Evolutionary conservation across 768 basidiomycete genomes (phyloP), one percentile per base, ranked within the genome.

Genomic region (Royoungia palumana): DNA sequence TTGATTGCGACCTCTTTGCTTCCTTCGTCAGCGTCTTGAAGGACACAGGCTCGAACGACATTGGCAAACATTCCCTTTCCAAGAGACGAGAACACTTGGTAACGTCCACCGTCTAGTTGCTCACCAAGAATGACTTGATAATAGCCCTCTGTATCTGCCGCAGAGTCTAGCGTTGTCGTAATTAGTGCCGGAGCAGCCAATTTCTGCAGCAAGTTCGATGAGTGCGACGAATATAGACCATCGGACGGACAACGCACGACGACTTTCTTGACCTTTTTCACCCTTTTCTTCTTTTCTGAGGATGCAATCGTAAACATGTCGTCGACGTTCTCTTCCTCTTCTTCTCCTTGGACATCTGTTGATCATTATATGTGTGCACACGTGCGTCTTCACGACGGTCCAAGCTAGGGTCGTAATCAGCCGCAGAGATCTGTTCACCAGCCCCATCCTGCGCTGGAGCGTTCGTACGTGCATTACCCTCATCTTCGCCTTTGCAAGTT

Each of bases 21-120:
- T 16, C 53, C 54, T 43, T 79, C 75, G 47, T 75, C 72, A 11
- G 75, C 56, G 28, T 88, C 87, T 69, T 85, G 72, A 37, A 94
- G 72, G 9, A 93, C 78, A 27, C 91, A 82, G 9, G 94, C 95
- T 39, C 89, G 81, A 22, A 97, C 93, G 42, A 99, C 96, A 47
- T 90, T 92, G 41, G 94, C 93, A 66, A 98, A 99, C 95, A 99
- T 99, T 41, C 96, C 96, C 66, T 95, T 94, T 16, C 96, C 96
- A n/a, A 98, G 75, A 41, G 82, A 89, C 41, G 91, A 92, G 57
- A 89, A 94, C 10, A 99, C 92, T 65, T 96, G 92, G 64, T 98
- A 99, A 35, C 88, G 81, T 5, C 90, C n/a, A n/a, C n/a, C n/a
- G n/a, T n/a, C n/a, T n/a, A n/a, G n/a, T n/a, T n/a, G n/a, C n/a